Percentiles rank a stretch among this genome's conserved stretches.
Conservation (phyloP, 805 yeast genomes). For the Starmerella bacillaris region DNA sequence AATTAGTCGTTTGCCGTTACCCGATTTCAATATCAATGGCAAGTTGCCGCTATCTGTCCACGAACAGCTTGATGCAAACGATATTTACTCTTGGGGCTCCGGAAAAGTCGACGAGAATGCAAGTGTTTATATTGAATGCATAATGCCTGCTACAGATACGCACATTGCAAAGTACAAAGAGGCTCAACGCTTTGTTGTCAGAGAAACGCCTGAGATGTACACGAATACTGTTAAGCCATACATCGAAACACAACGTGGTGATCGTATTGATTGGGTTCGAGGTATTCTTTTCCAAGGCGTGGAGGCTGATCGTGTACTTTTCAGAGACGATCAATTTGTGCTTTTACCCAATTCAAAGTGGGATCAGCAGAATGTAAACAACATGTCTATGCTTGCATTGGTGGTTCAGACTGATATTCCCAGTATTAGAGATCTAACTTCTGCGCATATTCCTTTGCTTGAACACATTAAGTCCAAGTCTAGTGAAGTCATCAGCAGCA, state of each 20-base stretch:
- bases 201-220: slow-evolving; percentile 72
- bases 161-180: slow-evolving; percentile 63
- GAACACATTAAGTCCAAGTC: slow-evolving; percentile 31
- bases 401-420: slow-evolving; percentile 46
- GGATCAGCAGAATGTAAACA: slow-evolving; percentile 56
- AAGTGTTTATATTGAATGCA: slow-evolving; percentile 47
- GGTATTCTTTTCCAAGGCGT: slow-evolving; percentile 67
- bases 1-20: slow-evolving; percentile 20
- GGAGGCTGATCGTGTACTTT: slow-evolving; percentile 66
- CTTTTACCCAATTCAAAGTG: slow-evolving; percentile 86
- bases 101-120: slow-evolving; percentile 35
- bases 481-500: slow-evolving; percentile 29
- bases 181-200: slow-evolving; percentile 42
- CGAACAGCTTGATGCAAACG: slow-evolving; percentile 44
- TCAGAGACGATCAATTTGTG: slow-evolving; percentile 50
- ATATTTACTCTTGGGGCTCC: slow-evolving; percentile 70
- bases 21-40: slow-evolving; percentile 7
- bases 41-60: slow-evolving; percentile 16
- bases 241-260: slow-evolving; percentile 57
- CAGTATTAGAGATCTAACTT: slow-evolving; percentile 56
- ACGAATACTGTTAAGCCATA: slow-evolving; percentile 46
- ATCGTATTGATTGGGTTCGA: slow-evolving; percentile 72
- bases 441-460: slow-evolving; percentile 43
- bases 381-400: slow-evolving; percentile 63
- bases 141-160: slow-evolving; percentile 75